Evolutionary conservation across 345 rosid species (phyloP).

Genomic region (Ceriops decandra): DNA sequence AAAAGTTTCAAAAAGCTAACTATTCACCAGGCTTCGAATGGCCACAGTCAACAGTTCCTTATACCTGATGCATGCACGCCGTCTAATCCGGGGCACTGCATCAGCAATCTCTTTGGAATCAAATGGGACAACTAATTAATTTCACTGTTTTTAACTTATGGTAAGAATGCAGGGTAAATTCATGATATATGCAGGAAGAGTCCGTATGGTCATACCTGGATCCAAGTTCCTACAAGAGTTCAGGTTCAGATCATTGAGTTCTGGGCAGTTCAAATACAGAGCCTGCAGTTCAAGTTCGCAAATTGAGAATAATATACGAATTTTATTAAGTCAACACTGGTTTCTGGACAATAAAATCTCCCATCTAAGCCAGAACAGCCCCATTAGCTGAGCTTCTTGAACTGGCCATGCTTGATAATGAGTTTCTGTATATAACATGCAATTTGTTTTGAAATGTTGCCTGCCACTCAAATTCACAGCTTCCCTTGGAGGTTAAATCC

Average conservation of each 20-base stretch:
- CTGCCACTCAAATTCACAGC: constrained; percentile 34
- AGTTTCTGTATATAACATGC: constrained; percentile 73
- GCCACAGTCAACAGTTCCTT: constrained; percentile 52
- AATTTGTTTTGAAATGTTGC: constrained; percentile 43
- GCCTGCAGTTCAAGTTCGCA: constrained; percentile 58
- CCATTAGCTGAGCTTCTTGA: constrained; percentile 91
- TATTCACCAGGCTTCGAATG: constrained; percentile 66
- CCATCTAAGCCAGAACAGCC: constrained; percentile 97
- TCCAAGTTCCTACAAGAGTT: constrained; percentile 73
- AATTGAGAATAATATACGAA: constrained; percentile 2
- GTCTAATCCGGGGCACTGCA: constrained; percentile 80
- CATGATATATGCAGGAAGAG: constrained; percentile 5
- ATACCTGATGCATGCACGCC: constrained; percentile 84
- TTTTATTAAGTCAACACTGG: background rate
- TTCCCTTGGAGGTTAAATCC: constrained; percentile 35
- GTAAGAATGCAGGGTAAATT: background rate
- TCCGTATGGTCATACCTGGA: constrained; percentile 41
- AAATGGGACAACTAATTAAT: background rate
- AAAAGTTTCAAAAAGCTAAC: constrained; percentile 2
- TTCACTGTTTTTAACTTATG: background rate
- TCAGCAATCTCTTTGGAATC: constrained; percentile 56
- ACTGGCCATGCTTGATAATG: constrained; percentile 71
- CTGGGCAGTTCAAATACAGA: constrained; percentile 76
- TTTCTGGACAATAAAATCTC: constrained; percentile 29
- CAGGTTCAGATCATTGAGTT: constrained; percentile 77